Base-by-base conservation (phyloP, 257 asterid species). In the Knoxia roxburghii region DNA sequence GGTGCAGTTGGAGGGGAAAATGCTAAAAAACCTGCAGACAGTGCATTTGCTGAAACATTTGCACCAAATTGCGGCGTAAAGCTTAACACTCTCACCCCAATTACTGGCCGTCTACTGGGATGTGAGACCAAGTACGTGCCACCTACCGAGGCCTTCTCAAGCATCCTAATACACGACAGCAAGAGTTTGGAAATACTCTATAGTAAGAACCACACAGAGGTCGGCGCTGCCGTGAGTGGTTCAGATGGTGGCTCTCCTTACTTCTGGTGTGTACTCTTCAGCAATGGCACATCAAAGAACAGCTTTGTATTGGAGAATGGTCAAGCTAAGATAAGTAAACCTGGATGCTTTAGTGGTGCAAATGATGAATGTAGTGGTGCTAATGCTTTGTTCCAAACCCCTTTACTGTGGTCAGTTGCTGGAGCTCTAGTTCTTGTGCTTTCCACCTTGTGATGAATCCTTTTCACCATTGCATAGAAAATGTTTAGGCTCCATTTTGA, bases 291-390 rank as follows among this genome's bases (percentile, higher is more conserved):
- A 67, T 45, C 89, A 15, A 86, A 89, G n/a, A 68, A 32, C 35
- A 91, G 96, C 71, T 91, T 91, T 33, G 78, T 63, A 24, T 65
- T 81, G 46, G 87, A 85, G 66, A 91, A 90, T 49, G 82, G 80
- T 26, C 82, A 68, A 30, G 82, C 87, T 5, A 91, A 87, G 87
- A 63, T 84, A 41, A 79, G 78, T 35, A 72, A 85, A 23, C 97
- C 97, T 5, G 97, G 97, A 14, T 91, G 98, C 81, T 91, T 86
- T 61, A 91, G 98, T 27, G 98, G 98, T 4, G 86, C 95, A 6
- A 80, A 81, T 64, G 98, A 91, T 61, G 81, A 58, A 10, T 88
- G 95, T 54, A 83, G 73, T 59, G 81, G 76, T 17, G 82, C 80
- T 8, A 62, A 23, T 66, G 64, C 67, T 68, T 57, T 72, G 76